phyloP scores from a whole-genome alignment of 73 alveolate genomes.

The Blepharisma japonicum region DNA sequence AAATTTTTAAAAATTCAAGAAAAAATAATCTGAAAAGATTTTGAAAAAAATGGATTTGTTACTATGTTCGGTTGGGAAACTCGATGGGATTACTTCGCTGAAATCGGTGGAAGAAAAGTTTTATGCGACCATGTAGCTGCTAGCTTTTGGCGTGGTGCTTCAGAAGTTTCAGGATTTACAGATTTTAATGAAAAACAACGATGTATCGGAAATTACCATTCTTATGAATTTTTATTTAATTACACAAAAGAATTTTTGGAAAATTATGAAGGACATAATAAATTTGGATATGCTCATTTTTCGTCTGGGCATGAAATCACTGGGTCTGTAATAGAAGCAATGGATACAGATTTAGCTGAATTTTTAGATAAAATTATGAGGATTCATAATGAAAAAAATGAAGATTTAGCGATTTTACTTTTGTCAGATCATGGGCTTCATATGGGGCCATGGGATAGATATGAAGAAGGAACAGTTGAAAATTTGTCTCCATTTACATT shows the following conservation, averaged over 20 bases:
- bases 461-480: slow-evolving; percentile 12
- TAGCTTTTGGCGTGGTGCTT: not conserved
- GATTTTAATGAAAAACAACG: not conserved
- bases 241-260: not conserved
- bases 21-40: not conserved
- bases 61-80: not conserved
- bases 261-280: slow-evolving; percentile 12
- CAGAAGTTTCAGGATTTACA: not conserved
- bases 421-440: slow-evolving; percentile 18
- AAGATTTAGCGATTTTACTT: slow-evolving; percentile 1
- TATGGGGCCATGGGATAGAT: not conserved
- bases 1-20: not conserved
- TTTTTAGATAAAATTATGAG: not conserved
- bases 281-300: slow-evolving; percentile 24
- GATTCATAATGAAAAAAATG: not conserved
- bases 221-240: not conserved
- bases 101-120: not conserved
- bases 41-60: not conserved
- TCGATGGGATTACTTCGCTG: not conserved
- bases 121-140: not conserved
- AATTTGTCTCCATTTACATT: not conserved
- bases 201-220: slow-evolving; percentile 8
- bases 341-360: not conserved
- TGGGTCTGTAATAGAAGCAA: not conserved
- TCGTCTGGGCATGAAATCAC: slow-evolving; percentile 30